phyloP scores from a whole-genome alignment of 1,284 basidiomycete species.

The Lignosus rhinocerotis region DNA sequence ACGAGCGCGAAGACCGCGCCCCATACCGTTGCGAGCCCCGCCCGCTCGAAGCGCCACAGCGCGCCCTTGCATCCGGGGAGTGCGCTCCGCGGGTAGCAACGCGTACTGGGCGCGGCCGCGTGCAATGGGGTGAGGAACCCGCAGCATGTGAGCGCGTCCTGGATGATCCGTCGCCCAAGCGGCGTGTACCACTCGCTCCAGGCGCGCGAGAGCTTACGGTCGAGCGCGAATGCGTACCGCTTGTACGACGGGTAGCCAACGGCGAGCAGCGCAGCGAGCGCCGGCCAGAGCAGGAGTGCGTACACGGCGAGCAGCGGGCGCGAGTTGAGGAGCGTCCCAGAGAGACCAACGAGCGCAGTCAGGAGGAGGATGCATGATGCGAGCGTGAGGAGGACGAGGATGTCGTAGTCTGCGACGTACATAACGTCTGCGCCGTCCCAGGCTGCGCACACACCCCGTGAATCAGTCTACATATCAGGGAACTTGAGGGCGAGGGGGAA shows the following conservation, averaged over 20 bases:
- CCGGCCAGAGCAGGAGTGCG: slow-evolving; percentile 70
- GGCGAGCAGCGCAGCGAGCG: slow-evolving; percentile 60
- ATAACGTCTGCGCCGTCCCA: slow-evolving; percentile 55
- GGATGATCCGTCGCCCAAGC: slow-evolving; percentile 59
- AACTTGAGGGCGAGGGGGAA: not conserved
- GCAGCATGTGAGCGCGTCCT: slow-evolving; percentile 71
- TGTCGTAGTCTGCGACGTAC: slow-evolving; percentile 54
- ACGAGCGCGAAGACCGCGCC: slow-evolving; percentile 63
- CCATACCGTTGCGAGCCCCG: slow-evolving; percentile 57
- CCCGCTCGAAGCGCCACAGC: slow-evolving; percentile 61
- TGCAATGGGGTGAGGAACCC: slow-evolving; percentile 71
- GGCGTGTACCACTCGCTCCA: slow-evolving; percentile 70
- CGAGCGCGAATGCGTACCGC: slow-evolving; percentile 67
- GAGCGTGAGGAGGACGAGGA: slow-evolving; percentile 64
- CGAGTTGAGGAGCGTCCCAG: slow-evolving; percentile 72
- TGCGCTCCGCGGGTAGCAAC: slow-evolving; percentile 66
- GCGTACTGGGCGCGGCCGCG: slow-evolving; percentile 58
- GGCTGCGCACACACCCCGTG: slow-evolving; percentile 32
- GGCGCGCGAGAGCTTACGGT: slow-evolving; percentile 70
- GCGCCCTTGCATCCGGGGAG: slow-evolving; percentile 73
- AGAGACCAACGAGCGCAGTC: slow-evolving; percentile 64
- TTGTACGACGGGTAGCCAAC: slow-evolving; percentile 76
- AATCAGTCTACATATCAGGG: too few species aligned
- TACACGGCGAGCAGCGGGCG: slow-evolving; percentile 74
- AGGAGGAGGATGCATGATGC: slow-evolving; percentile 58